phyloP scores from a whole-genome alignment of 441 rosid species.

The Adansonia rubrostipa region DNA sequence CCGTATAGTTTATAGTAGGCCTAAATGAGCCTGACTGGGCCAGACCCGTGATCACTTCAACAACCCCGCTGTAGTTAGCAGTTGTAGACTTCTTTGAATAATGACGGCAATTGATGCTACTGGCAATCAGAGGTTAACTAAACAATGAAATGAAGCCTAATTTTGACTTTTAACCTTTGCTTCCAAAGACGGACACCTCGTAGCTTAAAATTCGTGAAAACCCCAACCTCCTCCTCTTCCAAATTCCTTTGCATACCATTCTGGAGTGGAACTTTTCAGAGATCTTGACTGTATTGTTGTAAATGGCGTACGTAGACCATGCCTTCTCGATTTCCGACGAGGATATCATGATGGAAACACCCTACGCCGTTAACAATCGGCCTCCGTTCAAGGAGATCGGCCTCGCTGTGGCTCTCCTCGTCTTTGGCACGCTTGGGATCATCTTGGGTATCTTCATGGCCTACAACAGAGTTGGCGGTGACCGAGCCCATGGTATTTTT shows the following conservation, averaged over 20 bases:
- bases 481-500: slow-evolving; percentile 72
- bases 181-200: not conserved
- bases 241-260: not conserved
- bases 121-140: too few relatives aligned
- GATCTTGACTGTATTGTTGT: not conserved
- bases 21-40: too few relatives aligned
- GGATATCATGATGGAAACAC: slow-evolving; percentile 75
- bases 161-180: not conserved
- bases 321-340: slow-evolving; percentile 95
- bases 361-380: slow-evolving; percentile 68
- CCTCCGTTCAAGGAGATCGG: slow-evolving; percentile 96
- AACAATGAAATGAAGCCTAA: not conserved
- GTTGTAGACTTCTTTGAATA: too few relatives aligned
- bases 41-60: too few relatives aligned
- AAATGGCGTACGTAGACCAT: slow-evolving; percentile 95
- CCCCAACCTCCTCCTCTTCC: not conserved
- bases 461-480: slow-evolving; percentile 77
- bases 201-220: not conserved
- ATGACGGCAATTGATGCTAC: not conserved
- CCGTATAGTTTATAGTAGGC: too few relatives aligned
- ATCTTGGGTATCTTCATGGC: slow-evolving; percentile 71
- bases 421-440: slow-evolving; percentile 79
- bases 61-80: too few relatives aligned
- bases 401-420: slow-evolving; percentile 86
- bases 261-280: not conserved